A percentile compares a stretch with the other conserved stretches of the same genome.
phyloP scores from a whole-genome alignment of 31 red algal species.

The Pterothamnion heteromorphum region DNA sequence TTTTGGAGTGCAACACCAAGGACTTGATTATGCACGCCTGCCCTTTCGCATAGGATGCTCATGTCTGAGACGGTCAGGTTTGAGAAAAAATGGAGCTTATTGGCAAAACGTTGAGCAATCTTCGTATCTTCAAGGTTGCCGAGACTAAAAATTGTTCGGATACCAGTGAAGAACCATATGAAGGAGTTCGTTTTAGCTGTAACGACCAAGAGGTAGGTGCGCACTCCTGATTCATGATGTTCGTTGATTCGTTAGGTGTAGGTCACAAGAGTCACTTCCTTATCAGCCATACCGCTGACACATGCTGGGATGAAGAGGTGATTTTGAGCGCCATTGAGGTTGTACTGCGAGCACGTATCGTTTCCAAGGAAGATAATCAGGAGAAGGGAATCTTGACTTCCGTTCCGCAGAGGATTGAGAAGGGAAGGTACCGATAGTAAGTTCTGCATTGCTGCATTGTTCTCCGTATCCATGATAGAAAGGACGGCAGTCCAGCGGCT shows the following conservation, averaged over 20 bases:
- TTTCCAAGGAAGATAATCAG: conserved; percentile 43
- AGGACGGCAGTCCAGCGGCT: conserved; percentile 23
- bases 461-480: conserved; percentile 51
- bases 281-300: background rate
- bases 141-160: no score
- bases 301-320: conserved; percentile 2
- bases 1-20: background rate
- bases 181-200: background rate
- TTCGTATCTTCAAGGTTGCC: no score
- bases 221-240: background rate
- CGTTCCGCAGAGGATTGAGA: conserved; percentile 4
- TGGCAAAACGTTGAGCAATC: conserved; percentile 52
- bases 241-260: background rate
- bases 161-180: background rate
- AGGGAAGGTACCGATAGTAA: conserved; percentile 7
- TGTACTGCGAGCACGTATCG: conserved; percentile 8
- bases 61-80: conserved; percentile 36
- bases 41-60: background rate
- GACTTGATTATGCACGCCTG: background rate
- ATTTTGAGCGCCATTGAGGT: conserved; percentile 23
- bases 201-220: conserved; percentile 37
- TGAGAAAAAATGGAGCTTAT: conserved; percentile 32
- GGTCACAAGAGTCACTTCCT: background rate
- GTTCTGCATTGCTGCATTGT: conserved; percentile 32
- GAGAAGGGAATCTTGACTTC: conserved; percentile 38